Base-by-base conservation (phyloP, 73 alveolate species). In the Stentor roeselii region DNA sequence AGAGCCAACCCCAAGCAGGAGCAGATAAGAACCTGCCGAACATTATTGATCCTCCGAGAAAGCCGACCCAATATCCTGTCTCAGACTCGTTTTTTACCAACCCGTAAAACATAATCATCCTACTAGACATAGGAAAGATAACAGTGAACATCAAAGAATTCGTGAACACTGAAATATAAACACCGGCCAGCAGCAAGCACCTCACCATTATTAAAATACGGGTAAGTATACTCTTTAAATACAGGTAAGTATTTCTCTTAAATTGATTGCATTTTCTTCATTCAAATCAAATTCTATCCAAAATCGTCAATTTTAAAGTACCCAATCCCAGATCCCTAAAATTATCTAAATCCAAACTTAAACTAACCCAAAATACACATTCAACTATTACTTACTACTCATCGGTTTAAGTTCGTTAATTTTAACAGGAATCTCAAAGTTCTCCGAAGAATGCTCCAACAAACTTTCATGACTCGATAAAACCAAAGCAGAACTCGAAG, bases 21-120 rank as follows among this genome's bases (percentile, higher is more conserved):
- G 80, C 21, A 1, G 80, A 21, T 0, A 67, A 27, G 11, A 32
- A 21, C 2, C 80, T 67, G 0, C 80, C 80, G 34, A 67, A 34
- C 80, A 67, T 67, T 1, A 67, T 21, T 1, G 80, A 67, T 21
- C n/a, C n/a, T 1, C 41, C 37, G 0, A 67, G 11, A 2, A 67
- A 32, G 41, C 80, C 80, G 3, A 67, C 80, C 42, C 80, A 67
- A 67, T 21, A 1, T 21, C 80, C 80, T 67, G 80, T 67, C 0
- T 21, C n/a, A 0, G 80, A 30, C 41, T 40, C 34, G 42, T 67
- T 32, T 30, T 67, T 3, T 0, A 32, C 80, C 0, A 67, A 21
- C 1, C 42, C 80, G 2, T 27, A 67, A 1, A 21, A 21, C 80
- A 67, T 67, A 32, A 67, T 2, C 80, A 67, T 67, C 34, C 34